Conservation (phyloP, 1,139 yeast species). For the Candida glucosophila region DNA sequence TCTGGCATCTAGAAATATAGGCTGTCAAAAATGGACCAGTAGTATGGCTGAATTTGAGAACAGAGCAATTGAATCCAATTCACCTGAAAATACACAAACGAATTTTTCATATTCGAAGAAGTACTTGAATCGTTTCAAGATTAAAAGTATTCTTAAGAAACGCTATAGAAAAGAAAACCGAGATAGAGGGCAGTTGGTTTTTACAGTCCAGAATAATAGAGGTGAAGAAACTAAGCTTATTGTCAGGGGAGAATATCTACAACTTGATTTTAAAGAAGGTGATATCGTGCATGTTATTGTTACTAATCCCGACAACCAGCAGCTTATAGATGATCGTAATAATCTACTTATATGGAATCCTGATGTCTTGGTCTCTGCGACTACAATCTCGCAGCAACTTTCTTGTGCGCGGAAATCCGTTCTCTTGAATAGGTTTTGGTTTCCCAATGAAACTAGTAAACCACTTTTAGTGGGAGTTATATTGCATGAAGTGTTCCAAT, state of each 20-base stretch:
- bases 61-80: too few relatives aligned
- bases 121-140: too few relatives aligned
- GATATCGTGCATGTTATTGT: conserved; percentile 60
- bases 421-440: conserved; percentile 43
- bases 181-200: conserved; percentile 35
- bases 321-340: conserved; percentile 45
- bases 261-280: conserved; percentile 29
- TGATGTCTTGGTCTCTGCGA: conserved; percentile 72
- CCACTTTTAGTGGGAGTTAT: conserved; percentile 71
- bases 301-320: conserved; percentile 27
- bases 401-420: conserved; percentile 68
- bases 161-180: conserved; percentile 21
- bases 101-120: too few relatives aligned
- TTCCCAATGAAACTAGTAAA: conserved; percentile 47
- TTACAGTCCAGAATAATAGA: conserved; percentile 35
- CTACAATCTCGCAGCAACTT: conserved; percentile 70
- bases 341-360: conserved; percentile 76
- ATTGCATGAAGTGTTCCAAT: conserved; percentile 72
- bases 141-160: conserved; percentile 26
- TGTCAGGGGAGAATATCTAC: conserved; percentile 41
- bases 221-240: conserved; percentile 31
- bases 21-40: too few relatives aligned
- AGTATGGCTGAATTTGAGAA: too few relatives aligned
- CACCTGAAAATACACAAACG: too few relatives aligned
- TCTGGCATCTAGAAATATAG: too few relatives aligned